Percentiles rank a stretch among this genome's conserved stretches.
These are phyloP conservation scores for Pichia phayaonensis DNA, from an alignment of 805 yeast species.

Conservation along the genomic window DNA sequence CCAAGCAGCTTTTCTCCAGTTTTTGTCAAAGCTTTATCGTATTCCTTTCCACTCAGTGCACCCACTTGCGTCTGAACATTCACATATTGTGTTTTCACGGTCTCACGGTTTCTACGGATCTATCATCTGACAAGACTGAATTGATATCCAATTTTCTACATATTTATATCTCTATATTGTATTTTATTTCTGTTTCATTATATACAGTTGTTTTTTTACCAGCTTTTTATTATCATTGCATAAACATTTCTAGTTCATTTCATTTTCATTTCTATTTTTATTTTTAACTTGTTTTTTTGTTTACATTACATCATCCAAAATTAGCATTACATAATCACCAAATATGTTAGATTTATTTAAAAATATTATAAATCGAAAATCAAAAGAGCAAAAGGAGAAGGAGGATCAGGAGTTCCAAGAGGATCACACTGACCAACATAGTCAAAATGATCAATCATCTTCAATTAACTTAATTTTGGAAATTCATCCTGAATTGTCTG, in stretches of 20 bases:
- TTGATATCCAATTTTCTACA: neutral
- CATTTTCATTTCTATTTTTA: neutral
- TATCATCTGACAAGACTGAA: neutral
- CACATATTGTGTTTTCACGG: neutral
- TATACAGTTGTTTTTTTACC: neutral
- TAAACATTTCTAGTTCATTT: neutral
- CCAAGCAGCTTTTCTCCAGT: neutral
- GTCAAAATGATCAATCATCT: neutral
- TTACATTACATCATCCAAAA: neutral
- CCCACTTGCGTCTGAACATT: neutral
- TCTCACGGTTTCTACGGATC: neutral
- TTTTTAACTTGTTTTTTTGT: neutral
- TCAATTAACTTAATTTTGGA: constrained; percentile 4
- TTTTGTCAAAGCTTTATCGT: neutral
- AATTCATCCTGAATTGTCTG: constrained; percentile 12
- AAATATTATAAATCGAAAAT: constrained; percentile 18
- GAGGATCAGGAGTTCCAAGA: neutral
- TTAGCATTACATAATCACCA: neutral
- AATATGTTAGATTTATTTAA: constrained; percentile 25
- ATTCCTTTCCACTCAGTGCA: neutral
- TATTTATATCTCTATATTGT: neutral
- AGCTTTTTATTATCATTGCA: neutral
- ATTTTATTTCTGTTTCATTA: neutral
- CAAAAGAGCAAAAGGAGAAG: constrained; percentile 5
- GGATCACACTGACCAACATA: neutral